phyloP scores from a whole-genome alignment of 345 rosid species.

The Lepidium sativum region DNA sequence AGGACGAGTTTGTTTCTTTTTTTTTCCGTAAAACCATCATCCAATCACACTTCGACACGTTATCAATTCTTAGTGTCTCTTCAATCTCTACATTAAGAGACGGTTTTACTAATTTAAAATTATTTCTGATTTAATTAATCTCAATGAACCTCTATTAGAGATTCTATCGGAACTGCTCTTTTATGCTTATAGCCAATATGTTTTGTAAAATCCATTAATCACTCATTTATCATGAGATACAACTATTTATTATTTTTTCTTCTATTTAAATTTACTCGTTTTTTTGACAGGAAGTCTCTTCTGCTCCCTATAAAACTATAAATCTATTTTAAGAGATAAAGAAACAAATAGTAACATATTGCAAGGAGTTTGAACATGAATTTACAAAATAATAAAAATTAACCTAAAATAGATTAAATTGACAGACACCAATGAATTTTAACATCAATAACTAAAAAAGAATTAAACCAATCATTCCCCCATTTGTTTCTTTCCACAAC shows the following conservation, averaged over 20 bases:
- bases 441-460: neutral
- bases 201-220: neutral
- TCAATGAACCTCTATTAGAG: too few relatives aligned
- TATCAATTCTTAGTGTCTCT: too few relatives aligned
- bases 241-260: neutral
- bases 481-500: conserved; percentile 5
- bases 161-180: too few relatives aligned
- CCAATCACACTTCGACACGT: too few relatives aligned
- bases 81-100: too few relatives aligned
- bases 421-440: conserved; percentile 14
- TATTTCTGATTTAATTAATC: too few relatives aligned
- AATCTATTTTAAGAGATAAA: conserved; percentile 14
- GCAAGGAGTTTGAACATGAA: neutral
- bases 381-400: conserved; percentile 8
- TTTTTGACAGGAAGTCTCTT: neutral
- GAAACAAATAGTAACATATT: conserved; percentile 8
- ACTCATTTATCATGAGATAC: neutral
- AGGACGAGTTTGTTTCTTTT: too few relatives aligned
- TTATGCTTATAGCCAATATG: neutral
- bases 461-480: conserved; percentile 5
- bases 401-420: neutral
- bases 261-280: neutral
- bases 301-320: neutral
- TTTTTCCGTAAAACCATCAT: too few relatives aligned
- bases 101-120: too few relatives aligned